Percentiles rank a stretch among this genome's conserved stretches.
These are phyloP conservation scores for Intubia oerlemansii DNA, from an alignment of 2,329 filamentous ascomycete genomes.

Conservation along the genomic window DNA sequence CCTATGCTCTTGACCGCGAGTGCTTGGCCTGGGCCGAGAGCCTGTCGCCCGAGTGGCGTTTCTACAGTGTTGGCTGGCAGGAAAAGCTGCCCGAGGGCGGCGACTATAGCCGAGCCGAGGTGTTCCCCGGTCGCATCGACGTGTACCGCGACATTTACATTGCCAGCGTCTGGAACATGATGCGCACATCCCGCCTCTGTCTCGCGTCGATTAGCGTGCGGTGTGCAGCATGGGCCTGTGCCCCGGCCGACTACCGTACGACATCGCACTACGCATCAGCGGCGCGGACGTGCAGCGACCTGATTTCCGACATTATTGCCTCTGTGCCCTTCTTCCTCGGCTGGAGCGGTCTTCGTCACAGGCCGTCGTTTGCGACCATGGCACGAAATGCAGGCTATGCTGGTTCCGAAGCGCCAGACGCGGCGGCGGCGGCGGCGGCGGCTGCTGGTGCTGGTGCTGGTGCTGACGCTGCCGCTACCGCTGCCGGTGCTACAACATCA, in stretches of 20 bases:
- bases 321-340: constrained; percentile 40
- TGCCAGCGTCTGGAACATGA: constrained; percentile 34
- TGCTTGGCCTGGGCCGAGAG: constrained; percentile 27
- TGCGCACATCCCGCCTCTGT: constrained; percentile 29
- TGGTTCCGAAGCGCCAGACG: not conserved
- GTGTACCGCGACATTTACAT: constrained; percentile 37
- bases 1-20: constrained; percentile 29
- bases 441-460: too few species aligned
- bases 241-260: constrained; percentile 38
- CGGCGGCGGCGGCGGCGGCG: too few species aligned
- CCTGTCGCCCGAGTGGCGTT: constrained; percentile 28
- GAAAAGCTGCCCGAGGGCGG: constrained; percentile 27
- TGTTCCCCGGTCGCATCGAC: constrained; percentile 38
- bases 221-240: constrained; percentile 37
- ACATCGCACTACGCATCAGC: constrained; percentile 38
- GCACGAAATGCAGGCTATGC: constrained; percentile 23
- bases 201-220: constrained; percentile 33
- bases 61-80: constrained; percentile 33
- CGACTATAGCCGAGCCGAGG: constrained; percentile 30
- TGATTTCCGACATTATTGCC: constrained; percentile 36
- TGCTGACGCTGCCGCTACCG: too few species aligned
- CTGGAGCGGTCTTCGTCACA: too few species aligned
- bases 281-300: constrained; percentile 25
- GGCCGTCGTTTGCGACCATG: too few species aligned
- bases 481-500: not conserved